These are phyloP conservation scores for Yamadazyma dushanensis DNA, from an alignment of 1,139 yeast species.

Conservation along the genomic window DNA sequence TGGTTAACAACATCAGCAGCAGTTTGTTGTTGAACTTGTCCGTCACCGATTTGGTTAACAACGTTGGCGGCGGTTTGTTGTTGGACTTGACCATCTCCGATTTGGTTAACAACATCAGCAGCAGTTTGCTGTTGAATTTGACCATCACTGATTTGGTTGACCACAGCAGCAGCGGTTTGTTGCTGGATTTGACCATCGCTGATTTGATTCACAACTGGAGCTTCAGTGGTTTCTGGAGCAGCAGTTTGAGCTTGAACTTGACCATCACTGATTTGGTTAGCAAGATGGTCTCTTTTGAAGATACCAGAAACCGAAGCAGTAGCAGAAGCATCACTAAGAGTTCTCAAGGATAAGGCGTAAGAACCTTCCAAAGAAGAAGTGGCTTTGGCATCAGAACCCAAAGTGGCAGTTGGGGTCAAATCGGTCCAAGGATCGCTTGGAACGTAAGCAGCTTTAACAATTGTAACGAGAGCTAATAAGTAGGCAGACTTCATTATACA, in stretches of 20 bases:
- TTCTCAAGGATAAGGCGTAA: slow-evolving; percentile 19
- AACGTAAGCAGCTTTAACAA: slow-evolving; percentile 23
- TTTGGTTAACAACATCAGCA: slow-evolving; percentile 26
- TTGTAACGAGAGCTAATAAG: slow-evolving; percentile 11
- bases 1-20: slow-evolving; percentile 31
- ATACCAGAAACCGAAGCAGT: slow-evolving; percentile 19
- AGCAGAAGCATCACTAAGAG: slow-evolving; percentile 22
- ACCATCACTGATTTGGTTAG: slow-evolving; percentile 35
- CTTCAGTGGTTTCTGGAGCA: slow-evolving; percentile 26
- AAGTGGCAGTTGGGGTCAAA: slow-evolving; percentile 34
- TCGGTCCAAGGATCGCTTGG: slow-evolving; percentile 24
- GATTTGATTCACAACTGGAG: slow-evolving; percentile 45
- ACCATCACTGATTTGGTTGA: slow-evolving; percentile 44
- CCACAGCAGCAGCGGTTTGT: slow-evolving; percentile 29
- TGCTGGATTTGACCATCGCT: slow-evolving; percentile 65
- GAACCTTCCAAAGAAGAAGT: slow-evolving; percentile 19
- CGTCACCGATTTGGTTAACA: slow-evolving; percentile 34
- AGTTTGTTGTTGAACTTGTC: slow-evolving; percentile 34
- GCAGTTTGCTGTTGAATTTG: slow-evolving; percentile 41
- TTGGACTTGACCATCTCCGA: slow-evolving; percentile 42
- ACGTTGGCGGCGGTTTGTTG: slow-evolving; percentile 31
- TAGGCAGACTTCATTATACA: slow-evolving; percentile 11
- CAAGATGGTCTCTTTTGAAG: slow-evolving; percentile 19
- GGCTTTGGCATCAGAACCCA: slow-evolving; percentile 23
- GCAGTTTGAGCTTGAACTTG: slow-evolving; percentile 38